A percentile compares a stretch with the other conserved stretches of the same genome.
These are phyloP conservation scores for Tribonema minus DNA, from an alignment of 108 stramenopile species.

Conservation along the genomic window DNA sequence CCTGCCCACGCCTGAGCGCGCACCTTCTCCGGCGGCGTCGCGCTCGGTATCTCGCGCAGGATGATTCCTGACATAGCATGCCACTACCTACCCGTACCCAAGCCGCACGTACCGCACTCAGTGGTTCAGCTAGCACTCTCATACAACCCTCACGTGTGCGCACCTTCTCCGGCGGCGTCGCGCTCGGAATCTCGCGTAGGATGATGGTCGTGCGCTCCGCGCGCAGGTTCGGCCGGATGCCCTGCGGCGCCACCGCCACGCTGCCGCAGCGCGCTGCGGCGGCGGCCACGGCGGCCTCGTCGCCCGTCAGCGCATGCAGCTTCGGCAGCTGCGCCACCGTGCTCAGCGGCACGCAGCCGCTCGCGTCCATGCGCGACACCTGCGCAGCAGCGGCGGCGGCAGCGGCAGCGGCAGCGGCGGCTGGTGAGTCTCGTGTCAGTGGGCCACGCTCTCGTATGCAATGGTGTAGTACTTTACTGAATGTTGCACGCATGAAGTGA, in stretches of 20 bases:
- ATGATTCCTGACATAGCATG: too few relatives aligned
- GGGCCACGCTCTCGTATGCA: background rate
- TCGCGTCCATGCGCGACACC: conserved; percentile 54
- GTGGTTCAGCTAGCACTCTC: too few relatives aligned
- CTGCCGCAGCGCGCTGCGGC: background rate
- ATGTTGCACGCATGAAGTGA: background rate
- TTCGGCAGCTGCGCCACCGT: conserved; percentile 55
- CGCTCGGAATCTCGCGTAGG: conserved; percentile 50
- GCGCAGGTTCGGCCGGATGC: conserved; percentile 56
- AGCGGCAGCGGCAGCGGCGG: too few relatives aligned
- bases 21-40: conserved; percentile 53
- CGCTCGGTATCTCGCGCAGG: conserved; percentile 51
- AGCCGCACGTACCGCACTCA: too few relatives aligned
- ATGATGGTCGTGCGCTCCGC: conserved; percentile 54
- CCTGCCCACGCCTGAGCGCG: too few relatives aligned
- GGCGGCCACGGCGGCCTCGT: conserved; percentile 36
- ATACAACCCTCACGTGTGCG: too few relatives aligned
- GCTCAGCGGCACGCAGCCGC: conserved; percentile 50
- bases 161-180: conserved; percentile 53
- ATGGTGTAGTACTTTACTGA: background rate
- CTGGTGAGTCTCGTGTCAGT: too few relatives aligned
- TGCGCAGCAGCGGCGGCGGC: background rate
- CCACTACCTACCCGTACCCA: too few relatives aligned
- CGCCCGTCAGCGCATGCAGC: conserved; percentile 48
- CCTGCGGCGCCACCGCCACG: conserved; percentile 42